These are phyloP conservation scores for Cucurbita ficifolia DNA, from an alignment of 306 rosid genomes.

Conservation along the genomic window DNA sequence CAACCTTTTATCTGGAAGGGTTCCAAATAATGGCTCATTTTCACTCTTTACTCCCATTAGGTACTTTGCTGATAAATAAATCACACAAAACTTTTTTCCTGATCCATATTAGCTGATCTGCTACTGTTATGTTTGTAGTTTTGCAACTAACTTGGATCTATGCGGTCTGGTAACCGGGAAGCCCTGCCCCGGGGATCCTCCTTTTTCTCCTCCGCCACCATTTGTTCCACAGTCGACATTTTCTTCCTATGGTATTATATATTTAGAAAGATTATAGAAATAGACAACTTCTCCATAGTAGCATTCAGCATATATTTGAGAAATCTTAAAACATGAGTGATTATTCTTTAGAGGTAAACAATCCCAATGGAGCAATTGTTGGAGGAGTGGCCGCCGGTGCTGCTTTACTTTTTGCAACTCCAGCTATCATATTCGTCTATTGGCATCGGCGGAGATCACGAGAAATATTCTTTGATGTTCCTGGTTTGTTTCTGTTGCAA, in stretches of 20 bases:
- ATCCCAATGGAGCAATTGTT: slow-evolving; percentile 11
- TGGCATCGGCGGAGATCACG: slow-evolving; percentile 6
- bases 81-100: not conserved
- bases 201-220: slow-evolving; percentile 14
- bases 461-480: slow-evolving; percentile 9
- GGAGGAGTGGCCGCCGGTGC: slow-evolving; percentile 16
- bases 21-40: slow-evolving; percentile 18
- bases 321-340: not conserved
- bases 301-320: not conserved
- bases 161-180: slow-evolving; percentile 15
- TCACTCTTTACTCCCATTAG: slow-evolving; percentile 12
- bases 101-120: not conserved
- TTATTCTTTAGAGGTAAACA: slow-evolving; percentile 2
- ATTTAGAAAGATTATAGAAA: not conserved
- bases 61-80: slow-evolving; percentile 1
- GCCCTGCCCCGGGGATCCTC: slow-evolving; percentile 14
- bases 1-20: slow-evolving; percentile 4
- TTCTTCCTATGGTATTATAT: slow-evolving; percentile 8
- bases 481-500: slow-evolving; percentile 3
- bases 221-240: slow-evolving; percentile 2
- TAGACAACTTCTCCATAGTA: not conserved
- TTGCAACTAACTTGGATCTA: slow-evolving; percentile 6
- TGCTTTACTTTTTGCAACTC: slow-evolving; percentile 14
- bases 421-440: slow-evolving; percentile 9
- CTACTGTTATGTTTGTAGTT: not conserved